phyloP scores from a whole-genome alignment of 371 early-diverging fungal genomes.

The Lichtheimia corymbifera region DNA sequence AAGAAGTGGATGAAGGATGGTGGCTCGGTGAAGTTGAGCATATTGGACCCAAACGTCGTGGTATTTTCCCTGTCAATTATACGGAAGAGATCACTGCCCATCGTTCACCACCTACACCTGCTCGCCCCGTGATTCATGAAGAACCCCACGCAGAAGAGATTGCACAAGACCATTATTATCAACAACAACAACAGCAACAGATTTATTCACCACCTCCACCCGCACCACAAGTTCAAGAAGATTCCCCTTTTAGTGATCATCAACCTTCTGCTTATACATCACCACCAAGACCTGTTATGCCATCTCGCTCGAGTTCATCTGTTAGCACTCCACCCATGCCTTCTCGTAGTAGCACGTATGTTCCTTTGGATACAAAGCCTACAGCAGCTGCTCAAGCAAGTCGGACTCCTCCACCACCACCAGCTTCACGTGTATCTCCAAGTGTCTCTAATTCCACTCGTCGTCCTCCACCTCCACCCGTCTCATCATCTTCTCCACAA shows the following conservation, averaged over 20 bases:
- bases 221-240: background rate
- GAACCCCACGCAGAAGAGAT: conserved; percentile 12
- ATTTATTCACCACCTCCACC: conserved; percentile 8
- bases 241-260: background rate
- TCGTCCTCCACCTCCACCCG: conserved; percentile 17
- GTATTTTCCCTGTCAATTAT: conserved; percentile 89
- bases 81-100: conserved; percentile 41
- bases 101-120: conserved; percentile 13
- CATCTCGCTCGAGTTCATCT: conserved; percentile 3
- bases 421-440: conserved; percentile 11
- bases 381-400: conserved; percentile 3
- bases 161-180: background rate
- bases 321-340: conserved; percentile 8
- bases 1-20: conserved; percentile 85
- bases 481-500: conserved; percentile 1
- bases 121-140: conserved; percentile 19
- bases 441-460: conserved; percentile 6
- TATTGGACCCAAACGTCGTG: conserved; percentile 40
- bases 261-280: conserved; percentile 3
- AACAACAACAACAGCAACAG: conserved; percentile 19
- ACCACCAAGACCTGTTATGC: background rate
- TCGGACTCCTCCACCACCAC: conserved; percentile 18
- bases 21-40: conserved; percentile 79
- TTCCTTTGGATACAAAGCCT: conserved; percentile 19
- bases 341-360: conserved; percentile 13